These are phyloP conservation scores for Penicillium malachiteum DNA, from an alignment of 495 filamentous ascomycete species.

Conservation along the genomic window DNA sequence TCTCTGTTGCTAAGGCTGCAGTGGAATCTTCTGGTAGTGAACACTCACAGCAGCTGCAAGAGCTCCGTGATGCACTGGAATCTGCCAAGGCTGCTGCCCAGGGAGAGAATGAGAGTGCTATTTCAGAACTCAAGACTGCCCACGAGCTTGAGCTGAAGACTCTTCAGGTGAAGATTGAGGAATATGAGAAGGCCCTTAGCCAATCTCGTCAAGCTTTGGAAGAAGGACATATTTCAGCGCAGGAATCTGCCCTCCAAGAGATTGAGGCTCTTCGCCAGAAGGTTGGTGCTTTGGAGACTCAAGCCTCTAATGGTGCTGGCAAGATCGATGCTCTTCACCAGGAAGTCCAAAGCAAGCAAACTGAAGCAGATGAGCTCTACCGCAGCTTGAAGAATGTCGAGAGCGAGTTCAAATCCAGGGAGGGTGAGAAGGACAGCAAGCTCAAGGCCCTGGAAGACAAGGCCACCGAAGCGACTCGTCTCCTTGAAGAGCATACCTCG, in stretches of 20 bases:
- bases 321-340: conserved; percentile 44
- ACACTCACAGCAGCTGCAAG: conserved; percentile 39
- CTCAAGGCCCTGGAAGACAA: conserved; percentile 36
- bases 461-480: conserved; percentile 32
- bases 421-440: conserved; percentile 34
- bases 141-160: conserved; percentile 37
- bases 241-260: conserved; percentile 38
- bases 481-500: conserved; percentile 34
- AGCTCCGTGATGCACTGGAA: conserved; percentile 42
- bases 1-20: conserved; percentile 33
- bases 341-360: conserved; percentile 41
- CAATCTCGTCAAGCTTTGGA: conserved; percentile 38
- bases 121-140: conserved; percentile 37
- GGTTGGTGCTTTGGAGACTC: conserved; percentile 39
- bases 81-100: conserved; percentile 33
- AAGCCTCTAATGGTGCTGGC: conserved; percentile 34
- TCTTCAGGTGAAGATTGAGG: conserved; percentile 34
- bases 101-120: conserved; percentile 28
- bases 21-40: conserved; percentile 32
- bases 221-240: conserved; percentile 35
- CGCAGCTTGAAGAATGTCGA: conserved; percentile 36
- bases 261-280: conserved; percentile 44
- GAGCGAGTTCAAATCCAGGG: conserved; percentile 35
- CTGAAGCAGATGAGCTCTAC: conserved; percentile 37
- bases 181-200: conserved; percentile 32